A percentile compares a stretch with the other conserved stretches of the same genome.
Evolutionary conservation across 352 stramenopile genomes (phyloP).

Genomic region (Thalassiosira livingstoniorum): DNA sequence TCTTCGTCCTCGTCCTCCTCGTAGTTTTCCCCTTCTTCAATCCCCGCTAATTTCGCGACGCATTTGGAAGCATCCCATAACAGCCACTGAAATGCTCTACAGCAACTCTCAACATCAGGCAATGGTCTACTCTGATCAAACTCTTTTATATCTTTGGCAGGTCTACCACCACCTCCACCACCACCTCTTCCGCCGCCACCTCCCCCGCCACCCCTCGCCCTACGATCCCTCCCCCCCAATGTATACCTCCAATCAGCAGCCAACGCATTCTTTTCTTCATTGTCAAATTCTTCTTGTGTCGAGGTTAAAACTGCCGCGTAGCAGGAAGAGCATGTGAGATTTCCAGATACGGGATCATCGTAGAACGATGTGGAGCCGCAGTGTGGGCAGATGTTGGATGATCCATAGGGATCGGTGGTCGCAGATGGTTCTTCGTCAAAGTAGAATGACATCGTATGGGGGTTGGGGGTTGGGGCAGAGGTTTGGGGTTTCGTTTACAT

Average conservation of each 20-base stretch:
- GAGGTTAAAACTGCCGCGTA: slow-evolving; percentile 74
- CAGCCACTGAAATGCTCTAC: slow-evolving; percentile 69
- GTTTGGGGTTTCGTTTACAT: no score
- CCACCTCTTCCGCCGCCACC: neutral
- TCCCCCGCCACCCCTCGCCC: neutral
- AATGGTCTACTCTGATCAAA: slow-evolving; percentile 61
- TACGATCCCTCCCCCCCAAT: slow-evolving; percentile 3
- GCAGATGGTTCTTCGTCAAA: slow-evolving; percentile 33
- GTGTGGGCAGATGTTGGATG: slow-evolving; percentile 63
- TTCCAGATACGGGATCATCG: slow-evolving; percentile 60
- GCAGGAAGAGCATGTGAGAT: slow-evolving; percentile 68
- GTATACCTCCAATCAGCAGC: no score
- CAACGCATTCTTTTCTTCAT: slow-evolving; percentile 63
- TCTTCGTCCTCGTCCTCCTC: slow-evolving; percentile 22
- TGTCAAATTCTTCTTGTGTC: slow-evolving; percentile 72
- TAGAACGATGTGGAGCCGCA: slow-evolving; percentile 71
- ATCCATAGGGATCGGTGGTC: slow-evolving; percentile 18
- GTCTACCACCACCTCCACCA: neutral
- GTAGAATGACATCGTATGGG: slow-evolving; percentile 44
- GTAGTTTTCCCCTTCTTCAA: slow-evolving; percentile 30
- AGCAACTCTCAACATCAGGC: slow-evolving; percentile 66
- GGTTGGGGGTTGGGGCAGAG: no score
- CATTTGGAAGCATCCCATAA: slow-evolving; percentile 61
- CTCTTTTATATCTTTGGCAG: slow-evolving; percentile 37
- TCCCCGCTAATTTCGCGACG: slow-evolving; percentile 52